phyloP scores from a whole-genome alignment of 371 early-diverging fungal species.

The Mortierella polycephala region DNA sequence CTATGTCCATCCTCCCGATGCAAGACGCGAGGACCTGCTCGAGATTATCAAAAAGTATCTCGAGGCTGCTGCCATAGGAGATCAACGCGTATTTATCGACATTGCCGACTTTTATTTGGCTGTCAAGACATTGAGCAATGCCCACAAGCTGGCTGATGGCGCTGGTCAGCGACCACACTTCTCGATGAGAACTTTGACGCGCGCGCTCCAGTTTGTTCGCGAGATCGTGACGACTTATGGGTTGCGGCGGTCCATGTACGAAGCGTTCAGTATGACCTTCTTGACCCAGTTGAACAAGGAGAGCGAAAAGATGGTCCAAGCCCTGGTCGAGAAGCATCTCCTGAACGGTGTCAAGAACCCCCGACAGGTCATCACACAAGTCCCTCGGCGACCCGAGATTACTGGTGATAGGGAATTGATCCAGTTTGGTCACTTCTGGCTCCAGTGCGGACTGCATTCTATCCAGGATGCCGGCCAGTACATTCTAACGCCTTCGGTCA shows the following conservation, averaged over 20 bases:
- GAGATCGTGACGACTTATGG: constrained; percentile 81
- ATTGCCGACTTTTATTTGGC: constrained; percentile 89
- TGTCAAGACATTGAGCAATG: constrained; percentile 77
- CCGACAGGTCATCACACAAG: constrained; percentile 66
- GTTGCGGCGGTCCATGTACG: constrained; percentile 84
- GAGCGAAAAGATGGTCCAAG: constrained; percentile 70
- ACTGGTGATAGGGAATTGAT: constrained; percentile 63
- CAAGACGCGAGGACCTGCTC: constrained; percentile 81
- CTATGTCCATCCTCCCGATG: constrained; percentile 94
- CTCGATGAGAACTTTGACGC: constrained; percentile 93
- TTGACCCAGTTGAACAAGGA: constrained; percentile 87
- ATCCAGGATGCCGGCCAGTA: constrained; percentile 70
- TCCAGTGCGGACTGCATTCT: constrained; percentile 74
- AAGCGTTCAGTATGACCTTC: constrained; percentile 96
- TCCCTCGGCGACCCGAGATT: constrained; percentile 70
- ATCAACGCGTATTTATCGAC: constrained; percentile 73
- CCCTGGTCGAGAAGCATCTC: constrained; percentile 72
- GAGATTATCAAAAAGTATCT: constrained; percentile 86
- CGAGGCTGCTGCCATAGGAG: constrained; percentile 62
- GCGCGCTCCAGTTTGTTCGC: constrained; percentile 88
- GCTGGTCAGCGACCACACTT: constrained; percentile 92
- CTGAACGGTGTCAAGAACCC: constrained; percentile 74
- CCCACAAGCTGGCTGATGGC: constrained; percentile 88
- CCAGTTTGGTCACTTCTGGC: constrained; percentile 90
- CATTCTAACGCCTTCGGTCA: constrained; percentile 92